Percentiles rank a stretch among this genome's conserved stretches.
Evolutionary conservation across 371 early-diverging fungal genomes (phyloP).

Genomic region (Smittium mucronatum): DNA sequence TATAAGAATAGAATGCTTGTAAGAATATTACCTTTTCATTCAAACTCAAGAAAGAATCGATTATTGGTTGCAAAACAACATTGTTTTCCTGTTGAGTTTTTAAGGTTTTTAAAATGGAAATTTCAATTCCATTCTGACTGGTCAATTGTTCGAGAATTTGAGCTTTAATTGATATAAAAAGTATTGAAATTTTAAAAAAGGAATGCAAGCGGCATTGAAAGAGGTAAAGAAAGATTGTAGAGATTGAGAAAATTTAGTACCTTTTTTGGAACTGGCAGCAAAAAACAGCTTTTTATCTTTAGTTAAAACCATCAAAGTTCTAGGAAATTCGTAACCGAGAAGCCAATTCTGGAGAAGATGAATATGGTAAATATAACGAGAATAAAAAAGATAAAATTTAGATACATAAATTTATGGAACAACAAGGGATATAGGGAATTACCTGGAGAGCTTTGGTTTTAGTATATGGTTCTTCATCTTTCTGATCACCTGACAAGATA

Average conservation of each 20-base stretch:
- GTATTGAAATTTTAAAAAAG: too few species aligned
- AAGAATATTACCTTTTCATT: constrained; percentile 17
- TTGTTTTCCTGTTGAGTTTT: constrained; percentile 36
- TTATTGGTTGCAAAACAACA: constrained; percentile 39
- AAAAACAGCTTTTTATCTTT: constrained; percentile 54
- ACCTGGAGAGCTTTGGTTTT: constrained; percentile 41
- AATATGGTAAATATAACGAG: not conserved
- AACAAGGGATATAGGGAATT: not conserved
- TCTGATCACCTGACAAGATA: constrained; percentile 5
- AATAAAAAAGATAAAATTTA: not conserved
- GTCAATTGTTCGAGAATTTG: not conserved
- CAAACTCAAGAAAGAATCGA: constrained; percentile 36
- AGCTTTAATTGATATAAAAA: too few species aligned
- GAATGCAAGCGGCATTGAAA: too few species aligned
- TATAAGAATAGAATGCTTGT: not conserved
- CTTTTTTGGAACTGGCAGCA: constrained; percentile 70
- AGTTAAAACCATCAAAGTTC: constrained; percentile 69
- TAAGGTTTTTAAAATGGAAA: constrained; percentile 1
- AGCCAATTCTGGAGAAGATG: constrained; percentile 64
- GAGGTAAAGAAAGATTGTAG: too few species aligned
- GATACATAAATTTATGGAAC: not conserved
- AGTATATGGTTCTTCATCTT: constrained; percentile 27
- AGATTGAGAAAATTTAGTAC: too few species aligned
- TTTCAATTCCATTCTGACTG: not conserved
- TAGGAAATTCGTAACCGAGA: constrained; percentile 85